A percentile compares a stretch with the other conserved stretches of the same genome.
Conservation (phyloP, 495 filamentous ascomycete genomes). For the Staphylotrichum tortipilum region DNA sequence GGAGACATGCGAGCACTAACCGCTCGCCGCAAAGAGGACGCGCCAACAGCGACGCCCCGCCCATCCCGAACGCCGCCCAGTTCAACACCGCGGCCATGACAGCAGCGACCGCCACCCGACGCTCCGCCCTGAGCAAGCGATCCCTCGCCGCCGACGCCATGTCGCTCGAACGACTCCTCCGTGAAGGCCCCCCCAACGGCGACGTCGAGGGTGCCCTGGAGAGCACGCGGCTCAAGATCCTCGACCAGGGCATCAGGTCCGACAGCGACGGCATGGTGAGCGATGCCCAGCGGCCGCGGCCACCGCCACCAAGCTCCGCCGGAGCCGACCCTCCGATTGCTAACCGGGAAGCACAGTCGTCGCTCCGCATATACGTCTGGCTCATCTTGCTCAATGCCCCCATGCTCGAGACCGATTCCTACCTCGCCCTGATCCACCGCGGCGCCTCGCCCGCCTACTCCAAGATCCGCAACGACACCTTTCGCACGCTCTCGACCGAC, state of each 20-base stretch:
- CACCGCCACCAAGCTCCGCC: no score
- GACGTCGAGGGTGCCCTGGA: conserved; percentile 59
- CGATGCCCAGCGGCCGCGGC: not conserved
- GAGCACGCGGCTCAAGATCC: conserved; percentile 64
- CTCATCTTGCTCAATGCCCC: conserved; percentile 80
- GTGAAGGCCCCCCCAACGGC: conserved; percentile 64
- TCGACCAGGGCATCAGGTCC: conserved; percentile 70
- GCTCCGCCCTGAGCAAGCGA: conserved; percentile 46
- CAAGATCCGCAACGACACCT: conserved; percentile 97
- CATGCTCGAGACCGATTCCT: conserved; percentile 73
- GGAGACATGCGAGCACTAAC: conserved; percentile 32
- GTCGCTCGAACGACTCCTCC: conserved; percentile 56
- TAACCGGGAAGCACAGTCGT: conserved; percentile 51
- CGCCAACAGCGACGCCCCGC: conserved; percentile 64
- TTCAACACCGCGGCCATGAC: conserved; percentile 25
- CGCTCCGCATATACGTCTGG: conserved; percentile 91
- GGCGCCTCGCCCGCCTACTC: conserved; percentile 88
- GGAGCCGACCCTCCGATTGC: not conserved
- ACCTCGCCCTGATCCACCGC: conserved; percentile 83
- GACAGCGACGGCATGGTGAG: conserved; percentile 87
- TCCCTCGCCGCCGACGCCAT: conserved; percentile 50
- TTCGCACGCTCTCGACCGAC: conserved; percentile 90
- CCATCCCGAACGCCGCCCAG: conserved; percentile 13
- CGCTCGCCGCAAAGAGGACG: conserved; percentile 51
- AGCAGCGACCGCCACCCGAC: conserved; percentile 25